A percentile compares a stretch with the other conserved stretches of the same genome.
phyloP scores from a whole-genome alignment of 805 yeast genomes.

The Metschnikowia vanudenii region DNA sequence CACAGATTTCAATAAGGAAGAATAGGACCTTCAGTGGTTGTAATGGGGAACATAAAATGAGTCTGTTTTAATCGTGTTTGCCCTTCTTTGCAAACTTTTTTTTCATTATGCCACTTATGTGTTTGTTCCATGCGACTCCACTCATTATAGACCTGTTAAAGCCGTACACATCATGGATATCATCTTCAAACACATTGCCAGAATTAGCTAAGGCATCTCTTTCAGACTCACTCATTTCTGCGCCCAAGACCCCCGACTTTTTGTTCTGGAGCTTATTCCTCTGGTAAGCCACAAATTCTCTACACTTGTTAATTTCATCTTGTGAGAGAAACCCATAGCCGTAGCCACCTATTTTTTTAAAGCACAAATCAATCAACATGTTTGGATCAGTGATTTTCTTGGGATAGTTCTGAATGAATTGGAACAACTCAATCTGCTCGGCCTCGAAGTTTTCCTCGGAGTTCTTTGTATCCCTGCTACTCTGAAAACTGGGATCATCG shows the following conservation, averaged over 20 bases:
- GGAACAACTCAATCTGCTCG: constrained; percentile 61
- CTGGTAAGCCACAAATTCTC: constrained; percentile 71
- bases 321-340: constrained; percentile 74
- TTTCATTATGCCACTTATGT: constrained; percentile 51
- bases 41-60: not conserved
- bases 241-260: constrained; percentile 27
- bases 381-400: constrained; percentile 68
- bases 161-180: constrained; percentile 45
- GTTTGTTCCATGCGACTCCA: constrained; percentile 65
- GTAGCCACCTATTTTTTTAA: constrained; percentile 63
- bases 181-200: constrained; percentile 25
- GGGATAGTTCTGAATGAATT: constrained; percentile 81
- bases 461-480: constrained; percentile 14
- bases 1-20: no score
- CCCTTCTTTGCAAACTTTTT: constrained; percentile 11
- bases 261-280: constrained; percentile 40
- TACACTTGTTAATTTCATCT: constrained; percentile 74
- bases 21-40: no score
- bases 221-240: constrained; percentile 42
- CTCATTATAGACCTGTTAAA: constrained; percentile 45
- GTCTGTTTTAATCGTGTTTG: not conserved
- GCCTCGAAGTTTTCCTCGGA: constrained; percentile 28
- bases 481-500: constrained; percentile 58
- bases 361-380: constrained; percentile 67
- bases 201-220: constrained; percentile 28